phyloP scores from a whole-genome alignment of 352 stramenopile species.

The Thraustochytrium sp. region DNA sequence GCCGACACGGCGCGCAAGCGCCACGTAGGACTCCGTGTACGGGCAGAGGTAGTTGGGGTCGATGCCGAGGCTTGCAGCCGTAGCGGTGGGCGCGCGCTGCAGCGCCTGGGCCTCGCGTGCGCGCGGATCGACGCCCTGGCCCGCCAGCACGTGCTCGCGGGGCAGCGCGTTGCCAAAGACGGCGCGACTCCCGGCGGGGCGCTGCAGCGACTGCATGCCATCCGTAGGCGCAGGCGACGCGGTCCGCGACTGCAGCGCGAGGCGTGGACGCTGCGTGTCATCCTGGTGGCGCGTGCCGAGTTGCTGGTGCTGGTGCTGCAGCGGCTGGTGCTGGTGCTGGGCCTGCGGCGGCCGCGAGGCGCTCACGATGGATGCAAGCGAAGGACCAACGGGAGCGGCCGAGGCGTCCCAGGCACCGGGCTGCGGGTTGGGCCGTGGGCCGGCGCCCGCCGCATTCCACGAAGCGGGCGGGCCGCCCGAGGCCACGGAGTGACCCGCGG shows the following conservation, averaged over 20 bases:
- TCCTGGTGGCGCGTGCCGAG: background rate
- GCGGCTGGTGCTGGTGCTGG: background rate
- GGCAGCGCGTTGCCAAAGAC: conserved; percentile 1
- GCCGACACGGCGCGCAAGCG: background rate
- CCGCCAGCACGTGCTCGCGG: background rate
- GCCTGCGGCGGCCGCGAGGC: background rate
- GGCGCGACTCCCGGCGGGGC: background rate
- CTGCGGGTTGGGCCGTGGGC: background rate
- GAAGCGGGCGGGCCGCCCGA: background rate
- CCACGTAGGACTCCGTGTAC: background rate
- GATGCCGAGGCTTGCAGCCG: background rate
- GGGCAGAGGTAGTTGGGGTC: background rate
- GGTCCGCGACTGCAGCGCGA: background rate
- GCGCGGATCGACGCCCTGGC: background rate
- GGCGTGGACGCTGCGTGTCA: background rate
- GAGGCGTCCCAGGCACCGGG: background rate
- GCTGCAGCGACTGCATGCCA: background rate
- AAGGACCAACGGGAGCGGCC: background rate
- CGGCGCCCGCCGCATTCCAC: background rate
- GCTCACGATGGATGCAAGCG: background rate
- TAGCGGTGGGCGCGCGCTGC: background rate
- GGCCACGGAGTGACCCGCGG: too few species aligned
- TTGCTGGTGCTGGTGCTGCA: background rate
- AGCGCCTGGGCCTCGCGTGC: background rate
- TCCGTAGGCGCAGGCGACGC: background rate